A percentile compares a stretch with the other conserved stretches of the same genome.
Conservation (phyloP, 352 stramenopile species). For the Phytophthora pluvialis region DNA sequence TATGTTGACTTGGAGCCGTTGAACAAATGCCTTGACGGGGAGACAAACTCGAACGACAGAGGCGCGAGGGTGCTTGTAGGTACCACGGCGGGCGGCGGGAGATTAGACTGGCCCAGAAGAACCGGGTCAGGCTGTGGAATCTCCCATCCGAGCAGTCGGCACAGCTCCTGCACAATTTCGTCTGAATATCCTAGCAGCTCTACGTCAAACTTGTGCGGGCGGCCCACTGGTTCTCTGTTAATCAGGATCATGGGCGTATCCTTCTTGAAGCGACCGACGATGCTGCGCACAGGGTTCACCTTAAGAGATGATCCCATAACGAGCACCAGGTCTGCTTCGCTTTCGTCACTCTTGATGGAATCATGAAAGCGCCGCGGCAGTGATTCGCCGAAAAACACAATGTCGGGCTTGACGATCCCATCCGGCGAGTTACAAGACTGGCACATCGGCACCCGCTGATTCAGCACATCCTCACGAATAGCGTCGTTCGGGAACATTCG, state of each 20-base stretch:
- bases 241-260: constrained; percentile 87
- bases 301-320: constrained; percentile 99
- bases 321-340: constrained; percentile 95
- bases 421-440: constrained; percentile 65
- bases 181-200: constrained; percentile 86
- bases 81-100: constrained; percentile 35
- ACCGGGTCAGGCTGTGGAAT: constrained; percentile 76
- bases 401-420: constrained; percentile 97
- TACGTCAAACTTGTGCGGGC: constrained; percentile 86
- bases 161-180: constrained; percentile 85
- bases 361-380: constrained; percentile 92
- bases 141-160: constrained; percentile 76
- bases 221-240: constrained; percentile 82
- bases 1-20: constrained; percentile 69
- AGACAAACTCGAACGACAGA: constrained; percentile 70
- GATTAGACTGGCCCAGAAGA: constrained; percentile 67
- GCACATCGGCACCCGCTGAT: constrained; percentile 85
- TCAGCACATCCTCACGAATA: constrained; percentile 84
- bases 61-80: constrained; percentile 36
- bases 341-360: constrained; percentile 80
- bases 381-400: constrained; percentile 98
- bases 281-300: constrained; percentile 94
- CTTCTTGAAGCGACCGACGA: constrained; percentile 86
- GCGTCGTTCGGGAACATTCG: constrained; percentile 79
- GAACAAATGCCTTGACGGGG: constrained; percentile 79